Evolutionary conservation across 768 basidiomycete species (phyloP), one percentile per base, ranked within the genome.

Genomic region (Exidia glandulosa): DNA sequence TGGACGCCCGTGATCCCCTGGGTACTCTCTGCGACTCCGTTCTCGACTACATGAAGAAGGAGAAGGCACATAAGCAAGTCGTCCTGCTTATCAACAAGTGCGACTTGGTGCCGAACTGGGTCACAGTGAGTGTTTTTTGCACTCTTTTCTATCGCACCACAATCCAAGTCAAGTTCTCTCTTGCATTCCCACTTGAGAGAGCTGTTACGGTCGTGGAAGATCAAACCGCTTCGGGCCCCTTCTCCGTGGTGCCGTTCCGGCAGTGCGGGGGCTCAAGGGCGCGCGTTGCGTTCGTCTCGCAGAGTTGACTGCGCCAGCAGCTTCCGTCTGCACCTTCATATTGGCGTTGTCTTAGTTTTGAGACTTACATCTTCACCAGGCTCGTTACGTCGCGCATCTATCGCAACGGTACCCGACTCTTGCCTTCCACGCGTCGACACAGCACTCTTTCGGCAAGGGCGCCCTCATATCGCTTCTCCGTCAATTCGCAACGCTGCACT

Each of bases 371-470:
- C 47, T 10, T 47, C 61, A 30, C 25, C 61, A 95, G 94, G 93
- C 94, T 60, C 88, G 95, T 58, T 95, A 96, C 75, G 90, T 97
- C 65, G 87, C 94, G 75, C 88, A 96, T 68, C 84, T 98, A 25
- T 95, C 93, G 0, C 90, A 94, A 54, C 85, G 86, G 59, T 96
- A 92, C 68, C 95, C 95, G 9, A 97, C 95, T 4, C 88, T 99
- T 66, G 95, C 95, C 2, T 97, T 98, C 80, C 95, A 99, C 70
- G 96, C 95, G 6, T 98, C 95, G 25, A 94, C 94, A 50, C 96
- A 96, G 71, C 94, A 99, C 75, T 96, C 95, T 1, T 99, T 99
- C 68, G 96, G 95, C 67, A 98, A 99, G 75, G 95, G 95, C 23
- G 92, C 96, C 23, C 85, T 99, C 62, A 99, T 99, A 66, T 94